These are phyloP conservation scores for Pichia sp. DNA, from an alignment of 1,139 yeast genomes.

Conservation along the genomic window DNA sequence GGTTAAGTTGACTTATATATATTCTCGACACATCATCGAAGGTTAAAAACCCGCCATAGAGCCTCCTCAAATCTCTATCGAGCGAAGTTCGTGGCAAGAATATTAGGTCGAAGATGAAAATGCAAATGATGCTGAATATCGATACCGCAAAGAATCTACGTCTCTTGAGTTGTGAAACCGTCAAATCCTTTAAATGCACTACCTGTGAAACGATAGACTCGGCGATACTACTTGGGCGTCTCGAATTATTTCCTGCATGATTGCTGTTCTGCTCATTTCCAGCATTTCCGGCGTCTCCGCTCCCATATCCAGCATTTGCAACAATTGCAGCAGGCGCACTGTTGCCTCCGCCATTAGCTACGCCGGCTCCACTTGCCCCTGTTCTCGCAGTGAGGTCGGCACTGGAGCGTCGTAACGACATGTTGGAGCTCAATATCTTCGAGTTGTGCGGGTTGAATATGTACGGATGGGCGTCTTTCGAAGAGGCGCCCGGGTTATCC, in stretches of 20 bases:
- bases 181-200: constrained; percentile 25
- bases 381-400: neutral
- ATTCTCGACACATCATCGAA: constrained; percentile 60
- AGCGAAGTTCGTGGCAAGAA: constrained; percentile 86
- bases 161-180: constrained; percentile 28
- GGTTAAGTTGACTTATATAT: constrained; percentile 36
- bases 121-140: constrained; percentile 42
- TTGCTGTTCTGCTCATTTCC: neutral
- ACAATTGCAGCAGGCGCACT: too few species aligned
- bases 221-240: constrained; percentile 15
- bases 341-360: neutral
- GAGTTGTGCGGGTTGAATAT: constrained; percentile 9
- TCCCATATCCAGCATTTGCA: neutral
- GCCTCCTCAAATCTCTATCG: constrained; percentile 73
- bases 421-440: neutral
- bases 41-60: constrained; percentile 62
- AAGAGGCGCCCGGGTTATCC: constrained; percentile 11
- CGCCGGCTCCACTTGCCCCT: neutral
- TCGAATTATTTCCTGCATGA: neutral
- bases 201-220: constrained; percentile 29
- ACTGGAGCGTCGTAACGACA: neutral
- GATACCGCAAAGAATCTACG: constrained; percentile 37
- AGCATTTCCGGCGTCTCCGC: neutral
- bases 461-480: constrained; percentile 7
- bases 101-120: constrained; percentile 57